A percentile compares a stretch with the other conserved stretches of the same genome.
phyloP scores from a whole-genome alignment of 129 eudicot genomes.

The Pittosporum tobira region DNA sequence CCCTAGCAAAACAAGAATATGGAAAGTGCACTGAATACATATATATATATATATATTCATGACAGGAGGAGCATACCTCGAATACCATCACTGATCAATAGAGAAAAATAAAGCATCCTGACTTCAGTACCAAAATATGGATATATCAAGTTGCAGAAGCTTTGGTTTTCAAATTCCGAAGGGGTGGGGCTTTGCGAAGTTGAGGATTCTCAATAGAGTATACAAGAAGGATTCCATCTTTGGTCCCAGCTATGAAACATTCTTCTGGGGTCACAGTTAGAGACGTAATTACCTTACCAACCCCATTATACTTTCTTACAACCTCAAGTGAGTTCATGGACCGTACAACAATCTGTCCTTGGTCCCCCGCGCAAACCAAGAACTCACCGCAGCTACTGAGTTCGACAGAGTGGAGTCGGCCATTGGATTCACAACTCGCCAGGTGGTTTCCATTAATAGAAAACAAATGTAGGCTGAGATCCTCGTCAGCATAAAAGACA shows the following conservation, averaged over 20 bases:
- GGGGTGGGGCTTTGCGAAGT: constrained; percentile 38
- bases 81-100: constrained; percentile 1
- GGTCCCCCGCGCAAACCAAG: constrained; percentile 93
- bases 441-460: constrained; percentile 83
- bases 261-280: constrained; percentile 87
- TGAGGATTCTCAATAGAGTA: constrained; percentile 94
- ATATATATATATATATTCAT: not conserved
- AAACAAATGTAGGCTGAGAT: constrained; percentile 76
- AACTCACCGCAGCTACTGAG: constrained; percentile 90
- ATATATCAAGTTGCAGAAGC: constrained; percentile 29
- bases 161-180: constrained; percentile 42
- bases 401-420: constrained; percentile 82
- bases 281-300: constrained; percentile 70
- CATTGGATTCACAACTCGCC: constrained; percentile 67
- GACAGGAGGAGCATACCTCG: constrained; percentile 19
- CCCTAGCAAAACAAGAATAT: not conserved
- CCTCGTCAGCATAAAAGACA: constrained; percentile 78
- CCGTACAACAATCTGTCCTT: constrained; percentile 86
- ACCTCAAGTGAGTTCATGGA: constrained; percentile 82
- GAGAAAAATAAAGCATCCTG: not conserved
- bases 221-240: constrained; percentile 84
- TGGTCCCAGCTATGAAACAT: constrained; percentile 91
- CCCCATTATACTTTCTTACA: constrained; percentile 55
- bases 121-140: not conserved
- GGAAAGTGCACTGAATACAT: too few species aligned